phyloP scores from a whole-genome alignment of 2,329 filamentous ascomycete genomes.

The Aspergillus luchuensis region DNA sequence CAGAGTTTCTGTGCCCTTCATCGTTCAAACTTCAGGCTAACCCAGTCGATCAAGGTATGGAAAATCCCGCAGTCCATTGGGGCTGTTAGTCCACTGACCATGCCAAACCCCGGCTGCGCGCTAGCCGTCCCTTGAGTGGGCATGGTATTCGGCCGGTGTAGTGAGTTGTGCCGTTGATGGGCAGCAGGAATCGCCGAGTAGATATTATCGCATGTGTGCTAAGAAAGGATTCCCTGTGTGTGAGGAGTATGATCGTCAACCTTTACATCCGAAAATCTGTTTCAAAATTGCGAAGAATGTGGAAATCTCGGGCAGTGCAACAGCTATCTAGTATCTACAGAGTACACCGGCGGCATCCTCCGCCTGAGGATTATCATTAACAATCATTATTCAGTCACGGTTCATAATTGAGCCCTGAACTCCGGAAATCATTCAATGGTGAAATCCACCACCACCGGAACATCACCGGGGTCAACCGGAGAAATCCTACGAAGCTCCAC shows the following conservation, averaged over 20 bases:
- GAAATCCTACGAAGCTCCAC: conserved; percentile 1
- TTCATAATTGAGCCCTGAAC: neutral
- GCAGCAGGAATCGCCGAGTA: no score
- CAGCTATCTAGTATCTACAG: neutral
- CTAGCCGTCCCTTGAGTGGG: neutral
- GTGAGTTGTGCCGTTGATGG: neutral
- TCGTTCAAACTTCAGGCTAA: neutral
- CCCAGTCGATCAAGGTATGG: neutral
- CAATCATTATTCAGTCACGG: neutral
- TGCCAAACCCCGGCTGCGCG: neutral
- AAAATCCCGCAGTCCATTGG: neutral
- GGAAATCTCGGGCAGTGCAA: no score
- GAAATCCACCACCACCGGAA: neutral
- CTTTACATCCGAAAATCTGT: no score
- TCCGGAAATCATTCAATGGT: neutral
- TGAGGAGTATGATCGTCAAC: no score
- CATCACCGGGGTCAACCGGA: conserved; percentile 6
- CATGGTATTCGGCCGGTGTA: neutral
- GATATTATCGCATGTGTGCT: no score
- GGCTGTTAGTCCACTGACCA: neutral
- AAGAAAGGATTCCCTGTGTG: no score
- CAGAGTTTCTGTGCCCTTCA: neutral
- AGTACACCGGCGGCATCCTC: neutral
- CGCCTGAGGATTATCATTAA: neutral
- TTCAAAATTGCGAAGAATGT: no score